Percentiles rank a stretch among this genome's conserved stretches.
Evolutionary conservation across 2,329 filamentous ascomycete species (phyloP).

Genomic region (Talaromyces sp.): DNA sequence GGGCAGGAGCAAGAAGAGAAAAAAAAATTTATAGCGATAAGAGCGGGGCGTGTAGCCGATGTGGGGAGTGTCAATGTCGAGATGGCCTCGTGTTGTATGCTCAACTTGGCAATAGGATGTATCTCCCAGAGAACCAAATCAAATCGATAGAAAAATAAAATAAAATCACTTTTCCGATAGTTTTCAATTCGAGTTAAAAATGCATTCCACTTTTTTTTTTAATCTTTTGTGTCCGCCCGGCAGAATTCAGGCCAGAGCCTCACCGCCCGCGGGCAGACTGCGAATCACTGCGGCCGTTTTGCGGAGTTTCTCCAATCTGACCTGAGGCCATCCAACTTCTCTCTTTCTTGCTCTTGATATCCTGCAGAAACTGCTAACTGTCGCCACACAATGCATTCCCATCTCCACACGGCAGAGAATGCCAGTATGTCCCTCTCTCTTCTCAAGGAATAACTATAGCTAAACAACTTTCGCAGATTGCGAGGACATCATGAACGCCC

Average conservation of each 20-base stretch:
- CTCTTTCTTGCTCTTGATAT: neutral
- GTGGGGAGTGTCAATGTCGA: neutral
- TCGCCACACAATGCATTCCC: constrained; percentile 78
- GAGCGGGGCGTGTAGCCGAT: constrained; percentile 4
- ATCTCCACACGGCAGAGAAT: constrained; percentile 90
- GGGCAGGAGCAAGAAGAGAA: constrained; percentile 1
- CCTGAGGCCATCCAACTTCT: neutral
- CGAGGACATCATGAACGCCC: constrained; percentile 85
- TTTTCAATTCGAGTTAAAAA: neutral
- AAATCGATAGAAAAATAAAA: neutral
- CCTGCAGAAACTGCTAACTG: neutral
- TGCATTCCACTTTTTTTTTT: neutral
- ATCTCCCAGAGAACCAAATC: neutral
- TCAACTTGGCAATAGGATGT: neutral
- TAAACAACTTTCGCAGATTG: constrained; percentile 60
- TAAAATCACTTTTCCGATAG: neutral
- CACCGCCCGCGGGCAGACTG: neutral
- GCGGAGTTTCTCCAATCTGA: neutral
- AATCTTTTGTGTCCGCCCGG: constrained; percentile 7
- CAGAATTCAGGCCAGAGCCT: constrained; percentile 1
- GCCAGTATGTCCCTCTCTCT: constrained; percentile 54
- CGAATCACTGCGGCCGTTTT: neutral
- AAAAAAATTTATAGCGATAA: constrained; percentile 2
- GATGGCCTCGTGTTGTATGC: neutral
- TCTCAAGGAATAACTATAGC: constrained; percentile 1